Conservation (phyloP, 768 basidiomycete species). For the Boletus pseudo-olivaceus region DNA sequence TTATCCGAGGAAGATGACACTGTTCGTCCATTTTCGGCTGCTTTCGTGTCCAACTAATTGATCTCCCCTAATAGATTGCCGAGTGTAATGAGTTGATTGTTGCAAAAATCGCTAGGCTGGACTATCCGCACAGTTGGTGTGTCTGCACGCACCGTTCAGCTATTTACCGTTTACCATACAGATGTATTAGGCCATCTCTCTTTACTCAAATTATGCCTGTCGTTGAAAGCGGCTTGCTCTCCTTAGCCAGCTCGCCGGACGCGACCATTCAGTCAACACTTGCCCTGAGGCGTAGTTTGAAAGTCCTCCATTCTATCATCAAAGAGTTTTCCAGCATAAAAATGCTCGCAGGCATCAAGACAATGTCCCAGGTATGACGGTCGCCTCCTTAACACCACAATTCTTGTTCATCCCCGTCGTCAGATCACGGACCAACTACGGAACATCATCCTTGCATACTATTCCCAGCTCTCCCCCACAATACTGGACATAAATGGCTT, state of each 20-base stretch:
- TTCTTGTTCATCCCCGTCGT: not conserved
- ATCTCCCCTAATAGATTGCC: conserved; percentile 51
- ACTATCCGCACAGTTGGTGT: conserved; percentile 74
- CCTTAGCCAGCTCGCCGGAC: conserved; percentile 41
- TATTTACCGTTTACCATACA: not conserved
- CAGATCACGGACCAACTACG: conserved; percentile 40
- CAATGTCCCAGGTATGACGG: conserved; percentile 55
- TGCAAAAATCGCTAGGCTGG: conserved; percentile 71
- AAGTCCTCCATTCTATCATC: conserved; percentile 59
- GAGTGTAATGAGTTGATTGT: conserved; percentile 74
- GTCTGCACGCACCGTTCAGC: conserved; percentile 10
- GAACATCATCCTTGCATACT: conserved; percentile 54
- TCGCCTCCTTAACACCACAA: not conserved
- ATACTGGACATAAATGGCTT: conserved; percentile 32
- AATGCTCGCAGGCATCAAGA: conserved; percentile 63
- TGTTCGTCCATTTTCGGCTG: conserved; percentile 39
- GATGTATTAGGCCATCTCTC: conserved; percentile 21
- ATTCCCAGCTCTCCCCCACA: conserved; percentile 46
- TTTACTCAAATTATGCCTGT: conserved; percentile 44
- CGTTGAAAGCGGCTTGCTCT: conserved; percentile 52
- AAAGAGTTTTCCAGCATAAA: conserved; percentile 72
- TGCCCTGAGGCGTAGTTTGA: conserved; percentile 56
- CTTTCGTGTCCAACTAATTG: conserved; percentile 1
- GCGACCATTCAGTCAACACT: conserved; percentile 45
- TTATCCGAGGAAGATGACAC: conserved; percentile 77